Conservation (phyloP, 2,329 filamentous ascomycete genomes). For the Nigrospora osmanthi region DNA sequence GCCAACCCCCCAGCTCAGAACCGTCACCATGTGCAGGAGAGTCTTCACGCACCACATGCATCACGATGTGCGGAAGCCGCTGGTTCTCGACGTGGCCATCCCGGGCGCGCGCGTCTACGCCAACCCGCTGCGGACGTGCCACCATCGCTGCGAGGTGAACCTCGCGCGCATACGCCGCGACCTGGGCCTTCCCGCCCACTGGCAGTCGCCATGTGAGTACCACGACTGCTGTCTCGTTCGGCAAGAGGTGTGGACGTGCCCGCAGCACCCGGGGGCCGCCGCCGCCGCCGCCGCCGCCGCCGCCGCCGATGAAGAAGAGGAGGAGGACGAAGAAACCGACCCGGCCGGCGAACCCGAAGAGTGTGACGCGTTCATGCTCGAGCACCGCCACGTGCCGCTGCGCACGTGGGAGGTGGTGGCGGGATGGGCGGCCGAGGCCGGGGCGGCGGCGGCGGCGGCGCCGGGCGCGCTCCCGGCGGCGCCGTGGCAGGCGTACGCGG, state of each 20-base stretch:
- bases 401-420: not conserved
- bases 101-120: constrained; percentile 2
- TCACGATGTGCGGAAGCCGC: constrained; percentile 15
- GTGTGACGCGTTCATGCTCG: constrained; percentile 8
- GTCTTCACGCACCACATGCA: constrained; percentile 16
- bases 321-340: not conserved
- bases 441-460: not conserved
- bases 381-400: constrained; percentile 11
- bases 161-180: not conserved
- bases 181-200: not conserved
- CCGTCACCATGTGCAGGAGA: constrained; percentile 12
- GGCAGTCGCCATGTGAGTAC: constrained; percentile 7
- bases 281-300: not conserved
- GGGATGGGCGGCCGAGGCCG: not conserved
- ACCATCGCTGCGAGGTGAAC: constrained; percentile 12
- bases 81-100: constrained; percentile 7
- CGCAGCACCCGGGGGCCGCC: too few species aligned
- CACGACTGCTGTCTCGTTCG: constrained; percentile 15
- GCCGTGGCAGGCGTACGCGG: not conserved
- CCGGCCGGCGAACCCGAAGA: constrained; percentile 8
- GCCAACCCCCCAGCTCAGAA: not conserved
- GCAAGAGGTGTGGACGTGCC: too few species aligned
- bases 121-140: constrained; percentile 11
- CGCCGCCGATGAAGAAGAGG: too few species aligned
- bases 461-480: not conserved